Conservation (phyloP, 2,329 filamentous ascomycete species). For the Karstenula rhodostoma region DNA sequence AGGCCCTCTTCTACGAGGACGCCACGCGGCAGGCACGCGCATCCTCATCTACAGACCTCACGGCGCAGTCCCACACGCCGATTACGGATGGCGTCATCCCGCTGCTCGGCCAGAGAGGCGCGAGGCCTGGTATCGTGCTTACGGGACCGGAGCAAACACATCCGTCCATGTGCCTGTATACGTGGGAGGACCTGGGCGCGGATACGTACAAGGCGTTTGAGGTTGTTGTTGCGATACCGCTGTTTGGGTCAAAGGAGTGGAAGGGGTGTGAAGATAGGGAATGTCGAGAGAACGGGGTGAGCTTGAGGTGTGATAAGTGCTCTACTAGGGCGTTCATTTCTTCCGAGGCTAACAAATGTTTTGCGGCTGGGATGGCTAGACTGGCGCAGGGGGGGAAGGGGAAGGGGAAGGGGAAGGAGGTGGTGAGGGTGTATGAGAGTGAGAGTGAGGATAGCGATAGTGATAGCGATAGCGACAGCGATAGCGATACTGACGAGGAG, state of each 20-base stretch:
- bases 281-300: no score
- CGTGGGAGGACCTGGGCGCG: neutral
- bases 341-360: no score
- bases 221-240: neutral
- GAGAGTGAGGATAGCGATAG: neutral
- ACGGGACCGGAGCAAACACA: neutral
- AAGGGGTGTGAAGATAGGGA: neutral
- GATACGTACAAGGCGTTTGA: neutral
- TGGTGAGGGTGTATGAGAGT: neutral
- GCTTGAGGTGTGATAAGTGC: slow-evolving; percentile 2
- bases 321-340: neutral
- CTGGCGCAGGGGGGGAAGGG: neutral
- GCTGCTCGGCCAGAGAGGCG: neutral
- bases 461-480: neutral
- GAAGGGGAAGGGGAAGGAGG: neutral
- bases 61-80: neutral
- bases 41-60: neutral
- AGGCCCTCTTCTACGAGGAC: neutral
- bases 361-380: neutral
- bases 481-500: neutral
- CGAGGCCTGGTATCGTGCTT: slow-evolving; percentile 1
- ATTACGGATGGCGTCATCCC: neutral
- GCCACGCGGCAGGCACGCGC: neutral
- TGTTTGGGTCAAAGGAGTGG: neutral
- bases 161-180: slow-evolving; percentile 4